Evolutionary conservation across 1,284 basidiomycete genomes (phyloP).

Genomic region (Schizopora paradoxa): DNA sequence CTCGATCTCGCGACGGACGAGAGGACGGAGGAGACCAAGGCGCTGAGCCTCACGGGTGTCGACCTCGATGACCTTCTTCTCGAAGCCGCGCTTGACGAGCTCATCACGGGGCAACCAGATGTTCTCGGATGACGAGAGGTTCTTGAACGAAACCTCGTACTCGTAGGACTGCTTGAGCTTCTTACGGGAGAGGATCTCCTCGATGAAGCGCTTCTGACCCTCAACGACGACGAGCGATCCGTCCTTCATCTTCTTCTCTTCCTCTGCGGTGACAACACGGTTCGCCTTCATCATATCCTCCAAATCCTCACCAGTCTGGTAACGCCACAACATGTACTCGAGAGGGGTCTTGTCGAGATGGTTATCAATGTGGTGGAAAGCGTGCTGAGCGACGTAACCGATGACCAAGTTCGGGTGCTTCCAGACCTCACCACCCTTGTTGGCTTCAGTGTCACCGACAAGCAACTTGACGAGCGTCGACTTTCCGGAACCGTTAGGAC

Average conservation of each 20-base stretch:
- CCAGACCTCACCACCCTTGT: constrained; percentile 96
- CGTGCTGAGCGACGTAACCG: constrained; percentile 97
- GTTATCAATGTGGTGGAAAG: constrained; percentile 98
- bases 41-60: constrained; percentile 97
- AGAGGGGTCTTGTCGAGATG: constrained; percentile 98
- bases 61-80: constrained; percentile 97
- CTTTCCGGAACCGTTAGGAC: constrained; percentile 97
- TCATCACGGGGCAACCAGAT: constrained; percentile 96
- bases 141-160: constrained; percentile 95
- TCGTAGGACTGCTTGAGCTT: constrained; percentile 99
- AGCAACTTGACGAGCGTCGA: constrained; percentile 98
- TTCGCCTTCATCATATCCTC: constrained; percentile 93
- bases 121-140: constrained; percentile 89
- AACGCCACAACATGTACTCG: constrained; percentile 99
- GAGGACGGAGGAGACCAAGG: constrained; percentile 90
- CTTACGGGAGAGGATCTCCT: constrained; percentile 89
- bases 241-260: constrained; percentile 95
- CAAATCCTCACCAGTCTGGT: constrained; percentile 98
- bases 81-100: constrained; percentile 94
- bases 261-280: constrained; percentile 84
- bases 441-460: constrained; percentile 95
- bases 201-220: constrained; percentile 91
- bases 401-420: constrained; percentile 99
- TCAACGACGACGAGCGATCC: constrained; percentile 83
- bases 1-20: constrained; percentile 97